These are phyloP conservation scores for Hsuehochloa calcarea DNA, from an alignment of 176 grass and related monocot genomes.

Conservation along the genomic window DNA sequence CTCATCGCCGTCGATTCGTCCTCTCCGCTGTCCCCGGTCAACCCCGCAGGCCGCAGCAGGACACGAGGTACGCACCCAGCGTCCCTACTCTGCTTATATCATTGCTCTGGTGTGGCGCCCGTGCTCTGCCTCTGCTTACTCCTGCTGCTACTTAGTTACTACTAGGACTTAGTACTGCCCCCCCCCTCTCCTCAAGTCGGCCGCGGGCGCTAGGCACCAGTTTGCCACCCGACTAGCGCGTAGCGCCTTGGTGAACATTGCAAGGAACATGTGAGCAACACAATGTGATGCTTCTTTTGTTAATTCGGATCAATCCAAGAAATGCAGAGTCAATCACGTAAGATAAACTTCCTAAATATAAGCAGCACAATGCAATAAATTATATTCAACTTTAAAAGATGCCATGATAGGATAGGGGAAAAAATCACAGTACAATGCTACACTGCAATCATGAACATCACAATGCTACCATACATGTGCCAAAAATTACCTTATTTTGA, in stretches of 20 bases:
- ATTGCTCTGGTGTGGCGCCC: too few species aligned
- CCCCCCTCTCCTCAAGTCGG: too few species aligned
- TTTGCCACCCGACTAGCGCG: too few species aligned
- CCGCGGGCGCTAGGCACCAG: too few species aligned
- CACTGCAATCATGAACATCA: slow-evolving; percentile 17
- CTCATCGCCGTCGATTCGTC: too few species aligned
- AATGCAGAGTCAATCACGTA: slow-evolving; percentile 18
- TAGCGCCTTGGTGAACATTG: background rate
- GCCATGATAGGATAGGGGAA: background rate
- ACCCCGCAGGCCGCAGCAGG: too few species aligned
- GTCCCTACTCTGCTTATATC: too few species aligned
- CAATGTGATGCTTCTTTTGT: background rate
- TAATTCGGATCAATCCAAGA: background rate
- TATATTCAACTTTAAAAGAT: background rate
- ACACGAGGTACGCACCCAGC: too few species aligned
- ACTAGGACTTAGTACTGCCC: too few species aligned
- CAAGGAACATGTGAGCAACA: background rate
- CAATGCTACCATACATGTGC: background rate
- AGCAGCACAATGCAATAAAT: background rate
- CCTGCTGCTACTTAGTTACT: too few species aligned
- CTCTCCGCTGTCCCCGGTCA: too few species aligned
- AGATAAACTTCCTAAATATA: background rate
- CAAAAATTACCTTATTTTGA: slow-evolving; percentile 48
- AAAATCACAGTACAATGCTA: slow-evolving; percentile 3
- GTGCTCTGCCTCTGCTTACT: too few species aligned